Percentiles rank a stretch among this genome's conserved stretches.
These are phyloP conservation scores for Mortierella claussenii DNA, from an alignment of 192 early-diverging fungal genomes.

Conservation along the genomic window DNA sequence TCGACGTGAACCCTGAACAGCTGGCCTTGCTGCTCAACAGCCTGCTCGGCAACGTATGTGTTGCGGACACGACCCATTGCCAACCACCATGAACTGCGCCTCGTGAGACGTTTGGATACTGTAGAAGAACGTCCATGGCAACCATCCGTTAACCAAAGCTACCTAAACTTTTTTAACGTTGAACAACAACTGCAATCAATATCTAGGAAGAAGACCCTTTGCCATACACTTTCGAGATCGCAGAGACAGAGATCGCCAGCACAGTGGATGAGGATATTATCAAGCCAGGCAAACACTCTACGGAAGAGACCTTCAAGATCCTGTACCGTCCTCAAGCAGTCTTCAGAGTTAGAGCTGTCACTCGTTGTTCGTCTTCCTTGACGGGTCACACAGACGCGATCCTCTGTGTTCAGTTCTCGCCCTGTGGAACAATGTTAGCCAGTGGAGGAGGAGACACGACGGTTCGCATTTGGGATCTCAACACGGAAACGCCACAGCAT, in stretches of 20 bases:
- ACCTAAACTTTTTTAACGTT: constrained; percentile 6
- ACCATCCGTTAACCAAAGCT: background rate
- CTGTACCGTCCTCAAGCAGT: constrained; percentile 95
- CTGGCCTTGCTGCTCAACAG: constrained; percentile 91
- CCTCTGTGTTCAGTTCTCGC: constrained; percentile 89
- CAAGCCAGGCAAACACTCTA: constrained; percentile 76
- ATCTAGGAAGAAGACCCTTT: constrained; percentile 82
- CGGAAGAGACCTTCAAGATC: constrained; percentile 92
- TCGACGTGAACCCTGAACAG: constrained; percentile 85
- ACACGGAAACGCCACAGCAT: constrained; percentile 92
- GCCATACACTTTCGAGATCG: constrained; percentile 94
- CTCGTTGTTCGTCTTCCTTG: constrained; percentile 90
- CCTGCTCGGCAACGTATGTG: constrained; percentile 79
- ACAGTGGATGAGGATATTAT: constrained; percentile 85
- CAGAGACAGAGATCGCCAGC: constrained; percentile 82
- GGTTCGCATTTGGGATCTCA: constrained; percentile 96
- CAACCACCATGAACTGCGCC: too few relatives aligned
- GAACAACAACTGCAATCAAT: constrained; percentile 10
- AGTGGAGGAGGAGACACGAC: constrained; percentile 95
- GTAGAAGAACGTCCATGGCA: background rate
- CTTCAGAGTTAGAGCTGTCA: constrained; percentile 93
- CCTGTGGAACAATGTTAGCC: constrained; percentile 91
- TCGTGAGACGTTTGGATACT: too few relatives aligned
- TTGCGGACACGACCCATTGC: too few relatives aligned
- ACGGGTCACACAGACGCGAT: constrained; percentile 94